Evolutionary conservation across 1,139 yeast genomes (phyloP).

Genomic region (Suhomyces panamericanus): DNA sequence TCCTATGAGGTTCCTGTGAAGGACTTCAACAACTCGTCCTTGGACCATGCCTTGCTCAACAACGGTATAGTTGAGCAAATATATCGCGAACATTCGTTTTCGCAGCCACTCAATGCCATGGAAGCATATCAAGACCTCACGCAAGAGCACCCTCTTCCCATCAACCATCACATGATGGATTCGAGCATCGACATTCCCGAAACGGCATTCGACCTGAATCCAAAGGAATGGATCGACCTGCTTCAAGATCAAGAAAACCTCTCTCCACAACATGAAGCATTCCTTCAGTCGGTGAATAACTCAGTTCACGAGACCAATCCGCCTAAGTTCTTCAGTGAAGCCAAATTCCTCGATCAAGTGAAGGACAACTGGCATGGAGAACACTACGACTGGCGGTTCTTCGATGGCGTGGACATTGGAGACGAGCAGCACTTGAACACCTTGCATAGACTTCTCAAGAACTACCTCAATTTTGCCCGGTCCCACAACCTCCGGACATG

Average conservation of each 20-base stretch:
- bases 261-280: slow-evolving; percentile 16
- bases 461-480: slow-evolving; percentile 33
- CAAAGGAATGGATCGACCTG: slow-evolving; percentile 9
- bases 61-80: slow-evolving; percentile 29
- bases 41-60: slow-evolving; percentile 23
- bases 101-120: slow-evolving; percentile 17
- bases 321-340: slow-evolving; percentile 36
- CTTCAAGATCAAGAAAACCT: slow-evolving; percentile 7
- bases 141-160: slow-evolving; percentile 10
- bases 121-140: slow-evolving; percentile 17
- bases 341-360: slow-evolving; percentile 24
- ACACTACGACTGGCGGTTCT: slow-evolving; percentile 48
- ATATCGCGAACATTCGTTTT: neutral
- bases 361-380: slow-evolving; percentile 35
- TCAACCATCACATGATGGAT: slow-evolving; percentile 3
- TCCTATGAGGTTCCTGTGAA: slow-evolving; percentile 23
- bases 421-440: slow-evolving; percentile 28
- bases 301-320: slow-evolving; percentile 18
- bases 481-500: slow-evolving; percentile 36
- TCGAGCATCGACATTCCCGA: slow-evolving; percentile 16
- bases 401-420: slow-evolving; percentile 28
- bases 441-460: slow-evolving; percentile 32
- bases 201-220: slow-evolving; percentile 19
- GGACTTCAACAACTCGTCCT: slow-evolving; percentile 18
- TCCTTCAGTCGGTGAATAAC: slow-evolving; percentile 18